Evolutionary conservation across 1,284 basidiomycete genomes (phyloP), one percentile per base, ranked within the genome.

Genomic region (Irpex rosettiformis): DNA sequence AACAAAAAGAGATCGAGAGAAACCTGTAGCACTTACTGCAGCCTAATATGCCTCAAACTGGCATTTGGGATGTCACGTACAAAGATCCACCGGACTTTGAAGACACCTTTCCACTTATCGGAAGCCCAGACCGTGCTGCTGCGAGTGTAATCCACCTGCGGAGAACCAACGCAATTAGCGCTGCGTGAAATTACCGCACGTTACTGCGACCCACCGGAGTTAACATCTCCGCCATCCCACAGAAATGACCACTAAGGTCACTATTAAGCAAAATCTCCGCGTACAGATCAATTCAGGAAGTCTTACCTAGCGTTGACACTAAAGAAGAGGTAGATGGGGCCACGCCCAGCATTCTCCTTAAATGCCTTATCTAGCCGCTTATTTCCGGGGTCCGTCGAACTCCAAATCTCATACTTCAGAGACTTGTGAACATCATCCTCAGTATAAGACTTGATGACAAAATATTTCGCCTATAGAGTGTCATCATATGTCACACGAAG

Each of bases 371-470:
- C 95, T 16, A 98, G 84, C 27, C 95, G 81, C 77, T 97, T 96
- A 72, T 98, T 98, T 3, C 95, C 95, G 0, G 95, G 89, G 70
- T 95, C 93, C 0, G 95, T 97, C 16, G 93, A 95, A 60, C 93
- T 94, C 95, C 95, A 97, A 62, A 97, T 97, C 74, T 96, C 95
- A 69, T 95, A 95, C 69, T 96, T 96, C 66, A 96, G 81, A 11
- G 91, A 94, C 73, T 97, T 97, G 76, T 97, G 95, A 1, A 98
- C 96, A 68, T 98, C 95, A 67, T 98, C 95, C 72, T 98, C 95
- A 1, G 95, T 98, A 75, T 96, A 98, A 0, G 92, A 95, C 73
- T 98, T 97, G 82, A 98, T 98, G 28, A 98, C 95, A 69, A 97
- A 97, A 76, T 84, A 98, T 16, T 94, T 84, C 6, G 95, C 94